phyloP scores from a whole-genome alignment of 129 eudicot genomes.

The Pseudognaphalium luteoalbum region DNA sequence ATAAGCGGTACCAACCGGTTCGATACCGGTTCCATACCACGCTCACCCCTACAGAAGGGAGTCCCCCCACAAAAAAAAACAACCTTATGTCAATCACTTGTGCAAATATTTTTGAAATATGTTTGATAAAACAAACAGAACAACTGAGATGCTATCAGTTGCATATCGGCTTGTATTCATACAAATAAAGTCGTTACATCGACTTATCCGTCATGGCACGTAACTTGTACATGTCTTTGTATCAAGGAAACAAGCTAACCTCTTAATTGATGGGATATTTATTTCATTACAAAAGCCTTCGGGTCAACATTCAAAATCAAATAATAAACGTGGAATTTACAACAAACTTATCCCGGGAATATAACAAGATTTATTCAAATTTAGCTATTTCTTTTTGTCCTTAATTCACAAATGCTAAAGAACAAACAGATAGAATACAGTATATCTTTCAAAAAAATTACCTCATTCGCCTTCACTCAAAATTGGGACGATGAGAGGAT shows the following conservation, averaged over 20 bases:
- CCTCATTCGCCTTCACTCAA: conserved; percentile 50
- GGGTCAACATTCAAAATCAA: not conserved
- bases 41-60: too few species aligned
- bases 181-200: too few species aligned
- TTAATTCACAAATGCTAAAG: conserved; percentile 14
- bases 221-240: too few species aligned
- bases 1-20: too few species aligned
- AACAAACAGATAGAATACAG: conserved; percentile 14
- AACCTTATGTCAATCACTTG: too few species aligned
- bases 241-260: not conserved
- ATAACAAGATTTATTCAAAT: not conserved
- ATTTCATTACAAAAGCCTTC: not conserved
- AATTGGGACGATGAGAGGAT: conserved; percentile 58
- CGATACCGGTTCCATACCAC: too few species aligned
- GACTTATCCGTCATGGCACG: too few species aligned
- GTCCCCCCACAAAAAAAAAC: too few species aligned
- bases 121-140: too few species aligned
- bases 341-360: not conserved
- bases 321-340: not conserved
- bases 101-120: too few species aligned
- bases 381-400: not conserved
- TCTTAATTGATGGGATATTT: not conserved
- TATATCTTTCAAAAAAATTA: conserved; percentile 15
- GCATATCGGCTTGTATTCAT: too few species aligned
- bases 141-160: too few species aligned